These are phyloP conservation scores for Yamadazyma blattariae DNA, from an alignment of 1,139 yeast genomes.

Conservation along the genomic window DNA sequence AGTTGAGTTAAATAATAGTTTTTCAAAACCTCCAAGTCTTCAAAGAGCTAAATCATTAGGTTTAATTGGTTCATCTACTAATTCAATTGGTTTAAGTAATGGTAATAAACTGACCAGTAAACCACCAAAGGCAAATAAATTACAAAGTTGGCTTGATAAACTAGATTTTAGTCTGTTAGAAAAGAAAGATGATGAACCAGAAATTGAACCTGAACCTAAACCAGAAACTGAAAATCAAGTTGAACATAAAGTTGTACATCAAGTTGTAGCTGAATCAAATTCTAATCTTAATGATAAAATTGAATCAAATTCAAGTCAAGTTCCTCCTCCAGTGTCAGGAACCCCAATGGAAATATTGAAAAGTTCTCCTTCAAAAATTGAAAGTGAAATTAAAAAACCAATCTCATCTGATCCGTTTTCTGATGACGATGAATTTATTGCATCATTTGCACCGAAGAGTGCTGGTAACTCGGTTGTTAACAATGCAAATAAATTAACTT, in stretches of 20 bases:
- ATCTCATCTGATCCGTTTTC: conserved; percentile 30
- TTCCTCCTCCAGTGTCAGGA: background rate
- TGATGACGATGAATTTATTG: conserved; percentile 28
- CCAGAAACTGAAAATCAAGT: background rate
- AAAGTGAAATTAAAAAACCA: background rate
- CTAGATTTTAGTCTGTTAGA: conserved; percentile 5
- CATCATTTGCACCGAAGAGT: conserved; percentile 10
- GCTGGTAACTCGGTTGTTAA: background rate
- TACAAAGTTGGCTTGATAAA: conserved; percentile 7
- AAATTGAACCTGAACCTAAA: too few relatives aligned
- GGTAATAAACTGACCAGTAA: background rate
- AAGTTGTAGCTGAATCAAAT: too few relatives aligned
- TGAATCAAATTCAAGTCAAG: background rate
- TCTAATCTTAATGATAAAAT: background rate
- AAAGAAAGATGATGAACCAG: background rate
- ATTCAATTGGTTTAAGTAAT: background rate
- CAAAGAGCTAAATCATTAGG: conserved; percentile 32
- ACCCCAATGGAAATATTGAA: background rate
- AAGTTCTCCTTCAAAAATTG: background rate
- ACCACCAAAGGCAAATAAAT: conserved; percentile 1
- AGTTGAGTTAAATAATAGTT: conserved; percentile 25
- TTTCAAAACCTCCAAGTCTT: conserved; percentile 20
- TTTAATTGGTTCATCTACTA: conserved; percentile 4
- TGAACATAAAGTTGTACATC: background rate
- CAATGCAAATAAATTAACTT: background rate